A percentile compares a stretch with the other conserved stretches of the same genome.
phyloP scores from a whole-genome alignment of 768 basidiomycete species.

The Tephrocybe rancida region DNA sequence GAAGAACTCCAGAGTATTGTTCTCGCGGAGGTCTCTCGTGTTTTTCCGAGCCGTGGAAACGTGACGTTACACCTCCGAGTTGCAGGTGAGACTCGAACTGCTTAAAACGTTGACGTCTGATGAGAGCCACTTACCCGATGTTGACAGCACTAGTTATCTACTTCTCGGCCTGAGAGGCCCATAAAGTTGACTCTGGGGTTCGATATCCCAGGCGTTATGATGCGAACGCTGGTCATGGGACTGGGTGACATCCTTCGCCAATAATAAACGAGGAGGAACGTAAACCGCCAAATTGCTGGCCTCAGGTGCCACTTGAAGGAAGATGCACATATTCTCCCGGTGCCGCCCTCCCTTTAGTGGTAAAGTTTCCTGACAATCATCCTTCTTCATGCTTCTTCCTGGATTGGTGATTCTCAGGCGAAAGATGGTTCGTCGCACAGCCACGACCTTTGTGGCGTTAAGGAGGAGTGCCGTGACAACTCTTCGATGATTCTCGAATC shows the following conservation, averaged over 20 bases:
- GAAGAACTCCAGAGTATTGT: background rate
- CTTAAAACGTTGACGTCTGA: slow-evolving; percentile 10
- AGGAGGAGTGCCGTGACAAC: slow-evolving; percentile 3
- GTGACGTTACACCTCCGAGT: background rate
- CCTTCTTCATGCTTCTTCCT: slow-evolving; percentile 3
- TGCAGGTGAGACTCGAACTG: slow-evolving; percentile 6
- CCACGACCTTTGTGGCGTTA: slow-evolving; percentile 28
- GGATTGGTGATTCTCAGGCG: background rate
- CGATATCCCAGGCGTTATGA: background rate
- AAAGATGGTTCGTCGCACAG: slow-evolving; percentile 22
- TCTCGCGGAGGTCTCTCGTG: background rate
- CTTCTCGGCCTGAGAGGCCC: background rate
- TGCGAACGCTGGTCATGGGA: slow-evolving; percentile 5
- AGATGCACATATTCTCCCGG: background rate
- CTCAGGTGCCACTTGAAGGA: background rate
- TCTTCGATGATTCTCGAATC: slow-evolving; percentile 13
- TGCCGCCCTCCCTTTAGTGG: slow-evolving; percentile 4
- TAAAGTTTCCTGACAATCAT: slow-evolving; percentile 3
- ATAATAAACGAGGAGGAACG: background rate
- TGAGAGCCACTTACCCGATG: slow-evolving; percentile 3
- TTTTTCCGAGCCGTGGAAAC: background rate
- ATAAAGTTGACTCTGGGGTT: background rate
- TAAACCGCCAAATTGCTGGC: slow-evolving; percentile 4
- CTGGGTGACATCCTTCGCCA: background rate
- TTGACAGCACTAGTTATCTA: slow-evolving; percentile 5